Evolutionary conservation across 2,329 filamentous ascomycete species (phyloP).

Genomic region (Fusarium falciforme): DNA sequence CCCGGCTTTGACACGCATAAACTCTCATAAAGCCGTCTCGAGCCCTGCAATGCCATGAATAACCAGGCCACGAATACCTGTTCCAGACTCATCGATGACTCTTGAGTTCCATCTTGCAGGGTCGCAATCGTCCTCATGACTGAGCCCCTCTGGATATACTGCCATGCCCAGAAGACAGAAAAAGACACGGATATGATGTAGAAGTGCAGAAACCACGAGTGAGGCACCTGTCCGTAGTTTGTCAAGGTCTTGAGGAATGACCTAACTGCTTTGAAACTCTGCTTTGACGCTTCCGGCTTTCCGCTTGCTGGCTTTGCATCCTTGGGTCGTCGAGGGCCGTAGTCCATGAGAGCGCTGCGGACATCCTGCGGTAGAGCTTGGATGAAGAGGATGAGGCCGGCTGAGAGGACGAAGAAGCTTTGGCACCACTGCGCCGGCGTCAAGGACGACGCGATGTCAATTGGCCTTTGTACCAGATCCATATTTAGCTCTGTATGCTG

Average conservation of each 20-base stretch:
- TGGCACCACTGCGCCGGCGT: conserved; percentile 55
- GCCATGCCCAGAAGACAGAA: conserved; percentile 79
- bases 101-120: conserved; percentile 47
- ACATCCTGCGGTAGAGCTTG: conserved; percentile 58
- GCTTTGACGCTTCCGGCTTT: conserved; percentile 6
- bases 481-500: not conserved
- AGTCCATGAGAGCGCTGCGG: conserved; percentile 60
- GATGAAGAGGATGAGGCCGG: conserved; percentile 54
- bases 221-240: conserved; percentile 72
- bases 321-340: conserved; percentile 58
- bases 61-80: conserved; percentile 76
- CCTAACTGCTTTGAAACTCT: conserved; percentile 29
- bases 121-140: conserved; percentile 61
- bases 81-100: conserved; percentile 62
- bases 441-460: conserved; percentile 8
- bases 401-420: conserved; percentile 58
- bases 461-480: conserved; percentile 10
- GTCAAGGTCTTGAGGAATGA: conserved; percentile 47
- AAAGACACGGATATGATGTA: conserved; percentile 78
- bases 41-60: conserved; percentile 81
- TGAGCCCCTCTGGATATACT: conserved; percentile 67
- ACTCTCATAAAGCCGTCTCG: conserved; percentile 82
- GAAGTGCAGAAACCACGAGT: conserved; percentile 91
- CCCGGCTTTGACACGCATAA: conserved; percentile 69
- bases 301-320: conserved; percentile 30